These are phyloP conservation scores for Kuraishia ogatae DNA, from an alignment of 805 yeast species.

Conservation along the genomic window DNA sequence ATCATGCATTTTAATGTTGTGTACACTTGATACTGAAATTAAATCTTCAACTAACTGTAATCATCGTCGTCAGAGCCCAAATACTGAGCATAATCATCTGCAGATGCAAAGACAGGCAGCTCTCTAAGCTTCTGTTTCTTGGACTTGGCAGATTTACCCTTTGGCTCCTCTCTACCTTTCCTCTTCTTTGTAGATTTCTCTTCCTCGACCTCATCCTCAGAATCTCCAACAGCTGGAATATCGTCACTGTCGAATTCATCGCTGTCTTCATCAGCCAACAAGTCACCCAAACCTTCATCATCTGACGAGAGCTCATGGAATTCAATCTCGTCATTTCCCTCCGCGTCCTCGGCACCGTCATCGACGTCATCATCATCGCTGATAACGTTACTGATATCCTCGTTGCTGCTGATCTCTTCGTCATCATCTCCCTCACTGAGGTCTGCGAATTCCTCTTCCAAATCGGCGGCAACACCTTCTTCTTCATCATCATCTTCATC, in stretches of 20 bases:
- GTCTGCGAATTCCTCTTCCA: conserved; percentile 19
- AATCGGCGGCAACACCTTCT: conserved; percentile 8
- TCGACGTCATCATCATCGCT: conserved; percentile 29
- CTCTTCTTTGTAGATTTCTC: conserved; percentile 18
- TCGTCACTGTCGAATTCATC: conserved; percentile 21
- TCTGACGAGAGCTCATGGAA: conserved; percentile 5
- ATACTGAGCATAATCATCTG: conserved; percentile 75
- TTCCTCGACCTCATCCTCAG: conserved; percentile 17
- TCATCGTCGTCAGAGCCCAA: conserved; percentile 58
- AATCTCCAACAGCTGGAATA: conserved; percentile 16
- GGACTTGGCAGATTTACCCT: conserved; percentile 16
- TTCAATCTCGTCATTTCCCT: conserved; percentile 7
- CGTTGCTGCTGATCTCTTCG: conserved; percentile 23
- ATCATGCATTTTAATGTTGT: neutral
- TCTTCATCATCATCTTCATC: conserved; percentile 11
- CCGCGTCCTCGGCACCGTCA: conserved; percentile 13
- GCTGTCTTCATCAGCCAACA: conserved; percentile 8
- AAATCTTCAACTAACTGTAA: neutral
- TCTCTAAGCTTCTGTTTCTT: conserved; percentile 53
- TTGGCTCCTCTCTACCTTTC: conserved; percentile 12
- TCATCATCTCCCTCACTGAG: conserved; percentile 24
- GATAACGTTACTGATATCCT: conserved; percentile 21
- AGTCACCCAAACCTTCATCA: conserved; percentile 12
- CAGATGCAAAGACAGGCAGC: conserved; percentile 82
- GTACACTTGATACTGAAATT: neutral